A percentile compares a stretch with the other conserved stretches of the same genome.
Evolutionary conservation across 352 stramenopile genomes (phyloP).

Genomic region (Globisporangium megalacanthum): DNA sequence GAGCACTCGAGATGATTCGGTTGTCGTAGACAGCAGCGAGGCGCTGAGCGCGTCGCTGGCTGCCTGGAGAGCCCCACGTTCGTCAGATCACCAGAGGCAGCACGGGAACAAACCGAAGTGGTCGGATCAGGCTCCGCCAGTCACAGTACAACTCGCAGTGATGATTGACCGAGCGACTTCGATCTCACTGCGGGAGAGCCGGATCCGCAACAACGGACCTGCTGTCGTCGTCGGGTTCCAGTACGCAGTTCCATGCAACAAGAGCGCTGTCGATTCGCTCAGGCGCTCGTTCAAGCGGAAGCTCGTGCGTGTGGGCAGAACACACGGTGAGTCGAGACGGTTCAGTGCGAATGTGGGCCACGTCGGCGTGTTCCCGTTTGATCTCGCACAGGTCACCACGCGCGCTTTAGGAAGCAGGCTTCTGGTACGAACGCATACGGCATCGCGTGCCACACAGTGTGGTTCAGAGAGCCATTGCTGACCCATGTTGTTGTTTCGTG

Average conservation of each 20-base stretch:
- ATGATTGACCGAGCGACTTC: conserved; percentile 8
- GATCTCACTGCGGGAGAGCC: background rate
- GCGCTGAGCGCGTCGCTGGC: background rate
- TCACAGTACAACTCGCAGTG: conserved; percentile 10
- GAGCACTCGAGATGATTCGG: background rate
- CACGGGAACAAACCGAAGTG: background rate
- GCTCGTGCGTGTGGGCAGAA: conserved; percentile 10
- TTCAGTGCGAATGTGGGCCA: conserved; percentile 6
- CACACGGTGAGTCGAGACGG: background rate
- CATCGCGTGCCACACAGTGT: background rate
- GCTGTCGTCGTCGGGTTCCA: conserved; percentile 9
- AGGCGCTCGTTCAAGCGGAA: conserved; percentile 26
- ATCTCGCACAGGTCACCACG: conserved; percentile 13
- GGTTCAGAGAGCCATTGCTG: background rate
- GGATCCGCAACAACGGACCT: no score
- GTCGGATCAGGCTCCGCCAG: background rate
- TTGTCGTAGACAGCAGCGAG: background rate
- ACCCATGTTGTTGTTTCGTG: background rate
- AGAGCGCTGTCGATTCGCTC: conserved; percentile 8
- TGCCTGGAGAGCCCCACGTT: background rate
- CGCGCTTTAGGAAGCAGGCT: conserved; percentile 18
- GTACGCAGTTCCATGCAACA: conserved; percentile 8
- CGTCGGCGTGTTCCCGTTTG: conserved; percentile 26
- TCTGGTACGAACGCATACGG: conserved; percentile 23
- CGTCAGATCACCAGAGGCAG: background rate